A percentile compares a stretch with the other conserved stretches of the same genome.
Evolutionary conservation across 2,329 filamentous ascomycete genomes (phyloP).

Genomic region (Colletotrichum sp.): DNA sequence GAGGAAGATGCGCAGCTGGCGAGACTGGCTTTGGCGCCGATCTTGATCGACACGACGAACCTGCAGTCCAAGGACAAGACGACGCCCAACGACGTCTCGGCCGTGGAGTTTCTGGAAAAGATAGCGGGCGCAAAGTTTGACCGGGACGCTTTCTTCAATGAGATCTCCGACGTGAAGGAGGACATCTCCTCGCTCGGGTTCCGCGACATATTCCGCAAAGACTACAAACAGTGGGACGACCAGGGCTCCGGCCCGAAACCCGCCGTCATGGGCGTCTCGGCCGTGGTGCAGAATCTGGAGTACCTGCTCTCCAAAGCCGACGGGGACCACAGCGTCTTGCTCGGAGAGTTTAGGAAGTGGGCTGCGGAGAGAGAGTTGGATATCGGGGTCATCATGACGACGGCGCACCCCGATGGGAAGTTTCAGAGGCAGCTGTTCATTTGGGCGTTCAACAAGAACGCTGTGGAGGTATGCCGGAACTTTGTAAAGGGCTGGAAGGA

Average conservation of each 20-base stretch:
- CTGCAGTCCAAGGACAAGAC: conserved; percentile 69
- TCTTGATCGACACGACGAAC: conserved; percentile 76
- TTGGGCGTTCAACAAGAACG: conserved; percentile 62
- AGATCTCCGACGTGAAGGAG: conserved; percentile 69
- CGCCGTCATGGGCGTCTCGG: conserved; percentile 66
- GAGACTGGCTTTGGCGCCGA: conserved; percentile 70
- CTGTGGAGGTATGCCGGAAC: conserved; percentile 51
- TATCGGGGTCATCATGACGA: conserved; percentile 73
- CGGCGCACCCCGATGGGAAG: conserved; percentile 55
- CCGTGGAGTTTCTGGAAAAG: conserved; percentile 64
- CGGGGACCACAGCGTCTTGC: conserved; percentile 45
- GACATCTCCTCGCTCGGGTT: conserved; percentile 67
- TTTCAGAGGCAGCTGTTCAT: conserved; percentile 74
- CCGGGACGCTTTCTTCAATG: conserved; percentile 60
- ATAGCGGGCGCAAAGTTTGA: conserved; percentile 47
- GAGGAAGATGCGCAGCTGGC: conserved; percentile 64
- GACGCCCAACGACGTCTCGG: conserved; percentile 62
- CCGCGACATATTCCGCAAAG: conserved; percentile 76
- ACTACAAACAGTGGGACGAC: conserved; percentile 82
- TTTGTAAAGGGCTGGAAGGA: conserved; percentile 56
- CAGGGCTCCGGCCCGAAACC: conserved; percentile 36
- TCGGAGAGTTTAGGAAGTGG: conserved; percentile 56
- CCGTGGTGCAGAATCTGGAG: conserved; percentile 64
- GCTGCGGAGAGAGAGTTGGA: conserved; percentile 63
- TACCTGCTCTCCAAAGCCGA: conserved; percentile 63